These are phyloP conservation scores for Calonectria pteridis DNA, from an alignment of 2,329 filamentous ascomycete species.

Conservation along the genomic window DNA sequence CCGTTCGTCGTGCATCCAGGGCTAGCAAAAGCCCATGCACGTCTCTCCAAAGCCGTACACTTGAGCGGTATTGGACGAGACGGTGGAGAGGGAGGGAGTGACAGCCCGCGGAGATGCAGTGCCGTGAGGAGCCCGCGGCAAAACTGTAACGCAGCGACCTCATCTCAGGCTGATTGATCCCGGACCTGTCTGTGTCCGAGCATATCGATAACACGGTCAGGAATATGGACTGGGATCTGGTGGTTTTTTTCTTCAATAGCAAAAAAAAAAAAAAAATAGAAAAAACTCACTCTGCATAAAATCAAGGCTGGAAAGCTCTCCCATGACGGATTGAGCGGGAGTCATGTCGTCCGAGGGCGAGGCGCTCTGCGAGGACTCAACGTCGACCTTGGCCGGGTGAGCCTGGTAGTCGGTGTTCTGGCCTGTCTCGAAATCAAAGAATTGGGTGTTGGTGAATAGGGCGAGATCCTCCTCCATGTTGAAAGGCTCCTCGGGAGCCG, in stretches of 20 bases:
- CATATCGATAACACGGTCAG: background rate
- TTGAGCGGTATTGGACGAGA: conserved; percentile 32
- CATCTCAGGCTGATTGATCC: conserved; percentile 8
- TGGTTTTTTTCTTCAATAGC: background rate
- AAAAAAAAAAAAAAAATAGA: conserved; percentile 12
- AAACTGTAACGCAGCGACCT: conserved; percentile 8
- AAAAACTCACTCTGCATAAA: conserved; percentile 63
- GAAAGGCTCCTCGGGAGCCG: conserved; percentile 67
- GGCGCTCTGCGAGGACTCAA: conserved; percentile 48
- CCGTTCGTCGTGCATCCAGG: conserved; percentile 30
- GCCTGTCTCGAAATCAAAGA: conserved; percentile 82
- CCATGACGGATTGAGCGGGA: conserved; percentile 56
- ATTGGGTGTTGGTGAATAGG: conserved; percentile 85
- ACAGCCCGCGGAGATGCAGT: conserved; percentile 16
- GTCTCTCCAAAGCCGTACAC: conserved; percentile 33
- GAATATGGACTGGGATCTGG: background rate
- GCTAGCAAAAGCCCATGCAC: conserved; percentile 25
- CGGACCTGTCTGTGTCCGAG: background rate
- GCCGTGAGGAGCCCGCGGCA: conserved; percentile 19
- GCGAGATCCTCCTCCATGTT: conserved; percentile 79
- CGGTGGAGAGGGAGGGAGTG: conserved; percentile 19
- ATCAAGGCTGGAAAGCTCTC: conserved; percentile 62
- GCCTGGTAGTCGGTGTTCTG: conserved; percentile 69
- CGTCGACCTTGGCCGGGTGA: conserved; percentile 59
- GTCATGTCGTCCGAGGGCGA: conserved; percentile 54